phyloP scores from a whole-genome alignment of 257 asterid species.

The Gynochthodes officinalis region DNA sequence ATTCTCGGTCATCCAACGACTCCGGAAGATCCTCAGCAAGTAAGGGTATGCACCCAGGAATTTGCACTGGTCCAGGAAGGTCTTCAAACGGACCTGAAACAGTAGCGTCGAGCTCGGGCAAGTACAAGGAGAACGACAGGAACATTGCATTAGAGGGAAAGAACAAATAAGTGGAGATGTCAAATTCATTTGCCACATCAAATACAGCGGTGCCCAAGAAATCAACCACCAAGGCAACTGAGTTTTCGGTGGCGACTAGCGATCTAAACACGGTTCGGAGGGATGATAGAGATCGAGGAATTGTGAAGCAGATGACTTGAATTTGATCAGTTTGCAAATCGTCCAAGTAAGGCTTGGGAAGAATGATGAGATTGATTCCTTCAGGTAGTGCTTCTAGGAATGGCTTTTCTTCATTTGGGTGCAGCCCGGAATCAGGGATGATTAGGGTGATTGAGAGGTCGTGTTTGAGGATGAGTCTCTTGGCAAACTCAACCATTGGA shows the following conservation, averaged over 20 bases:
- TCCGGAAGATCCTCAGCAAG: constrained; percentile 16
- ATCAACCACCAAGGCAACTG: constrained; percentile 24
- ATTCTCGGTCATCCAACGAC: constrained; percentile 18
- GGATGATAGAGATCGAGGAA: constrained; percentile 13
- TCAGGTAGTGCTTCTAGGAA: constrained; percentile 12
- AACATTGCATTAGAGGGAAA: constrained; percentile 16
- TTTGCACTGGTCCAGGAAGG: constrained; percentile 10
- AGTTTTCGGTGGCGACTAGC: background rate
- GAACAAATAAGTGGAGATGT: constrained; percentile 17
- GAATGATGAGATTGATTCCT: background rate
- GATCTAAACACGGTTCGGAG: background rate
- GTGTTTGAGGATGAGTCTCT: constrained; percentile 6
- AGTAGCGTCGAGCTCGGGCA: constrained; percentile 12
- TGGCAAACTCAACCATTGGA: constrained; percentile 19
- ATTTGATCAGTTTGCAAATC: constrained; percentile 1
- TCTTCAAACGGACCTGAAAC: background rate
- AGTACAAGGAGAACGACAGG: constrained; percentile 16
- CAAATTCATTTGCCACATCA: constrained; percentile 20
- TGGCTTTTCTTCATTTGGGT: background rate
- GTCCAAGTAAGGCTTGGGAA: constrained; percentile 11
- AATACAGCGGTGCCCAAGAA: constrained; percentile 22
- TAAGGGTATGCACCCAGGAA: constrained; percentile 21
- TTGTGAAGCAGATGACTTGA: background rate
- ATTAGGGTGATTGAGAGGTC: constrained; percentile 6
- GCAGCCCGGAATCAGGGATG: constrained; percentile 4